Evolutionary conservation across 306 rosid species (phyloP), one percentile per base, ranked within the genome.

Genomic region (Senna tora): DNA sequence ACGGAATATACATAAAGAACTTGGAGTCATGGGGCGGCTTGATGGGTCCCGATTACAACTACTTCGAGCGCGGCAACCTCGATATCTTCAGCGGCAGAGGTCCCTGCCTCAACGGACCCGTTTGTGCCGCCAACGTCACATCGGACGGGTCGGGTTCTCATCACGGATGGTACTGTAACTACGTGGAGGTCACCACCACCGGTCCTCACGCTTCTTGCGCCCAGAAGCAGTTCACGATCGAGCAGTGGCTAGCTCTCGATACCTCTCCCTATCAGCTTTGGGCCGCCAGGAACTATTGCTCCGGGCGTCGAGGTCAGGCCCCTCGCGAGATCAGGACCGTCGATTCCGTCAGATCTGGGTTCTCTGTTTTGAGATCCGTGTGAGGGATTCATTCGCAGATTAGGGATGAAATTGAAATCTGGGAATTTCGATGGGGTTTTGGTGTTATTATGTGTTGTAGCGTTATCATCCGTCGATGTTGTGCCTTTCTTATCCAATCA

Each of bases 101-200:
- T 0, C 91, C 91, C 0, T 91, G 98, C 68, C 73, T 93, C 6
- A 10, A 70, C 14, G 80, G 65, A 7, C 89, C 94, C 7, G 77
- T 90, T 39, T 93, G 98, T 80, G 87, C 84, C 9, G 77, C 89
- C 17, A 93, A 89, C 55, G 83, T 93, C 1, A 91, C 96, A 1
- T 91, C 98, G 0, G 94, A 91, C 75, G 98, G 98, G 0, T 42
- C 86, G 11, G 91, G 96, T 0, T 0, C 77, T 2, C 85, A 88
- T 74, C 98, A 93, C 65, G 98, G 98, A 0, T 93, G 98, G 98
- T 93, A 93, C 83, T 76, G 81, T 47, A 93, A 91, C 80, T 91
- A 93, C 81, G 84, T 89, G 1, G 92, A 93, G 86, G 87, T 93
- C 4, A 83, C 91, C 7, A 28, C 82, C 21, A 89, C 96, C 0